Evolutionary conservation across 495 filamentous ascomycete genomes (phyloP), one percentile per base, ranked within the genome.

Genomic region (Lasiosphaeria hispida): DNA sequence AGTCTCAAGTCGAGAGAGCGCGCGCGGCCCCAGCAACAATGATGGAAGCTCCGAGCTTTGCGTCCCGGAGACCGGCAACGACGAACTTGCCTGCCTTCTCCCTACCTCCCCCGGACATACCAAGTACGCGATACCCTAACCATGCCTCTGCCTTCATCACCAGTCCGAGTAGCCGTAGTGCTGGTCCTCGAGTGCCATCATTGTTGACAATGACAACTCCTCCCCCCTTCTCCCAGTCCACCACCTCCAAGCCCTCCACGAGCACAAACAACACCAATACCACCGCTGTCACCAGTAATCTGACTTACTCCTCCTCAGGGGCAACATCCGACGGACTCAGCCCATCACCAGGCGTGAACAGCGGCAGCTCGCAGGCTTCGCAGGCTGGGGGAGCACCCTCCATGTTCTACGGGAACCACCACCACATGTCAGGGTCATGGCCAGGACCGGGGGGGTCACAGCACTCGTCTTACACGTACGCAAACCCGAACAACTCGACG

Each of bases 281-380:
- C 39, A 47, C 57, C 58, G 15, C 55, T 84, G 56, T 80, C 81
- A 45, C 83, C 79, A 68, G 76, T 85, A 37, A 62, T 77, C 75
- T 79, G 60, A 79, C 73, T 54, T 61, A 30, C 23, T 30, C 62
- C 42, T 59, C 56, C 33, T 48, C 67, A 77, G 75, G 75, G 63
- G 69, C 64, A 60, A 57, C 69, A n/a, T 78, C 79, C 51, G 88
- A 92, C 58, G 77, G 79, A 38, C 69, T 87, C 49, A 85, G 80
- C 64, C 83, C 86, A 54, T 77, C 80, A n/a, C 79, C 87, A 10
- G 80, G 81, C 57, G 63, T 85, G 4, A 79, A 81, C 66, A 82
- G 72, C 58, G 75, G 72, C 60, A 80, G 74, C 63, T 77, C 83
- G n/a, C 72, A 74, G 19, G 67, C 75, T 58, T 79, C 82, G 14